Evolutionary conservation across 306 rosid species (phyloP), one percentile per base, ranked within the genome.

Genomic region (Cicer judaicum): DNA sequence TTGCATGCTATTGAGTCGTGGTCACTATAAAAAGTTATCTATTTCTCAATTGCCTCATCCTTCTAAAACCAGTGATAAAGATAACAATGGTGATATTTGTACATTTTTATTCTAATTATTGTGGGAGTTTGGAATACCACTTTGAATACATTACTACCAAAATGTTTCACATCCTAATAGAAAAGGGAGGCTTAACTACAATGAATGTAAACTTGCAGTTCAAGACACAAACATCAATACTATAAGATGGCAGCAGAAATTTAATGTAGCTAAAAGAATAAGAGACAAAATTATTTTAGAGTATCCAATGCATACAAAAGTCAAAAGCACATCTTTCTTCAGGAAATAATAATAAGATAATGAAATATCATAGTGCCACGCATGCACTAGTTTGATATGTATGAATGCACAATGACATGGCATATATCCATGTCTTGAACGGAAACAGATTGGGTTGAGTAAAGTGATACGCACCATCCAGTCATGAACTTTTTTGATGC

Each of bases 401-500:
- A 36, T 40, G 21, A 68, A 52, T 68, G 57, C 42, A 36, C 10
- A 15, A 53, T 53, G 24, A 16, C 59, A 15, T 53, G 2, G 10
- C 5, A 6, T 52, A 53, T 53, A 53, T 6, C 10, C 59, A 53
- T 53, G 59, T 53, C 29, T 16, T 8, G 29, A 57, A 60, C 47
- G 5, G 39, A 21, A 76, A 67, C 15, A 66, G 48, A 54, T 18
- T 34, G 70, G 18, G n/a, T 10, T 38, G 55, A 82, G 34, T 57
- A 71, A 55, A 80, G 81, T 78, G 63, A 66, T 70, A 64, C 83
- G 46, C 80, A 92, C 98, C 98, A 92, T 87, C 98, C 98, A 1
- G 93, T 88, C 96, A 92, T 92, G 86, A 92, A 92, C 90, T 92
- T 92, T 81, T 92, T 92, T 2, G 98, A 92, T 48, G 98, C 95